Evolutionary conservation across 345 rosid genomes (phyloP).

Genomic region (Stellera chamaejasme): DNA sequence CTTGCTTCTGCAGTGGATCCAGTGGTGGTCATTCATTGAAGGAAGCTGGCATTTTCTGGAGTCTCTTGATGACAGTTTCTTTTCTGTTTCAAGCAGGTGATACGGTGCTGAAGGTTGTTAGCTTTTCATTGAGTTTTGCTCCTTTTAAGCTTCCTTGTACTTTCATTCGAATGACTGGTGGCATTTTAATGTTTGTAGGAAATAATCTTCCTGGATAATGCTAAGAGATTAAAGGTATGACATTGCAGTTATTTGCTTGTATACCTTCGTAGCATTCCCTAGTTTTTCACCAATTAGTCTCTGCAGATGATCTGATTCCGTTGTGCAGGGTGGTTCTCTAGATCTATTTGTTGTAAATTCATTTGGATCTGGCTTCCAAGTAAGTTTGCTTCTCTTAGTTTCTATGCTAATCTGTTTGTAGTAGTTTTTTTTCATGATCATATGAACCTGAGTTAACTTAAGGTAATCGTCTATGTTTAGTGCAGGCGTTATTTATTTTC

Average conservation of each 20-base stretch:
- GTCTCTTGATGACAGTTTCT: conserved; percentile 75
- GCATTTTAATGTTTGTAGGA: conserved; percentile 47
- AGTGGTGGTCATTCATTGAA: conserved; percentile 64
- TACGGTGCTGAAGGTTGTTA: conserved; percentile 71
- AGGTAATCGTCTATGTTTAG: conserved; percentile 14
- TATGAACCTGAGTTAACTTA: conserved; percentile 12
- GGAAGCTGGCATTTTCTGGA: conserved; percentile 82
- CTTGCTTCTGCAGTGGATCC: conserved; percentile 57
- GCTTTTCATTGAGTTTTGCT: conserved; percentile 15
- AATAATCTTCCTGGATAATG: conserved; percentile 60
- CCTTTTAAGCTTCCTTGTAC: neutral
- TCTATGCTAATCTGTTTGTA: neutral
- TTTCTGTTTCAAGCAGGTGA: conserved; percentile 92
- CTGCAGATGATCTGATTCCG: conserved; percentile 13
- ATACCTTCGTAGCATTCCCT: no score
- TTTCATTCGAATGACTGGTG: conserved; percentile 12
- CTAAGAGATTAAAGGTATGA: conserved; percentile 51
- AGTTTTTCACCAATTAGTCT: no score
- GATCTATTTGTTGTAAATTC: conserved; percentile 91
- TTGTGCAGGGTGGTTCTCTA: conserved; percentile 69
- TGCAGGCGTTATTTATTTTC: conserved; percentile 69
- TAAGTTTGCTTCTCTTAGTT: conserved; percentile 23
- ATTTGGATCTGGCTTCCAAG: conserved; percentile 86
- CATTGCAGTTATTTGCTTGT: neutral
- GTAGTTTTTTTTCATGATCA: neutral